Percentiles rank a stretch among this genome's conserved stretches.
Conservation (phyloP, 495 filamentous ascomycete species). For the Lophiostoma macrostomum region DNA sequence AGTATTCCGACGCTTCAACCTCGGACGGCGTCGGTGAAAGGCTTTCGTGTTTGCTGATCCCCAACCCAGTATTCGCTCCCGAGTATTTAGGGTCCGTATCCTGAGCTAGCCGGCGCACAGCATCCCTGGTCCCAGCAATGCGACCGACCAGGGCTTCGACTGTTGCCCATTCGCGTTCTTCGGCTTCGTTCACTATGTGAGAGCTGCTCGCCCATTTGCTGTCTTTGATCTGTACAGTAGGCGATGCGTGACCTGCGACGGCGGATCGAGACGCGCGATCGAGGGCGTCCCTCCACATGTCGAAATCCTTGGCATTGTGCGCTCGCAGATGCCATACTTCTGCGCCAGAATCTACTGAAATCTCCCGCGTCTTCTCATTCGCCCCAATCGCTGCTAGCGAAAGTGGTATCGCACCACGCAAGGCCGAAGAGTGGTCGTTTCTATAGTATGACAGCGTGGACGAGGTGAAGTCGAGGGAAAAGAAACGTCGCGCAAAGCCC, state of each 20-base stretch:
- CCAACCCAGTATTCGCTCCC: constrained; percentile 22
- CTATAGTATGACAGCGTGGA: constrained; percentile 95
- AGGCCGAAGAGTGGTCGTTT: constrained; percentile 81
- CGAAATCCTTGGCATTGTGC: constrained; percentile 75
- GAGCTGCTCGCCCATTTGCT: constrained; percentile 7
- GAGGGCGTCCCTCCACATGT: constrained; percentile 78
- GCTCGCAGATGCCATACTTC: constrained; percentile 97
- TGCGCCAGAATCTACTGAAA: constrained; percentile 93
- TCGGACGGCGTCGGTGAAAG: constrained; percentile 39
- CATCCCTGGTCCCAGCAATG: constrained; percentile 84
- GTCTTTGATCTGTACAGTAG: constrained; percentile 21
- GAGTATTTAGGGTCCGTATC: constrained; percentile 69
- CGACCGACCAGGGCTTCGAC: constrained; percentile 79
- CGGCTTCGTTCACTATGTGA: constrained; percentile 41
- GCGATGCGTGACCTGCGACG: constrained; percentile 13
- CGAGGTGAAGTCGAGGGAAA: constrained; percentile 87
- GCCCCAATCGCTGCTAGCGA: constrained; percentile 86
- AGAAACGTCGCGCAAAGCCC: constrained; percentile 88
- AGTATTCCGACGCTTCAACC: constrained; percentile 42
- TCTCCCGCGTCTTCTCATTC: constrained; percentile 80
- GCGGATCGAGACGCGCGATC: constrained; percentile 61
- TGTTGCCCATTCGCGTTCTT: constrained; percentile 80
- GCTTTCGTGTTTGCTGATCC: constrained; percentile 28
- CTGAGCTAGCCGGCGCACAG: constrained; percentile 76
- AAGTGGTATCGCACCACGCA: constrained; percentile 88